Conservation (phyloP, 2,329 filamentous ascomycete genomes). For the Stemphylium beticola region DNA sequence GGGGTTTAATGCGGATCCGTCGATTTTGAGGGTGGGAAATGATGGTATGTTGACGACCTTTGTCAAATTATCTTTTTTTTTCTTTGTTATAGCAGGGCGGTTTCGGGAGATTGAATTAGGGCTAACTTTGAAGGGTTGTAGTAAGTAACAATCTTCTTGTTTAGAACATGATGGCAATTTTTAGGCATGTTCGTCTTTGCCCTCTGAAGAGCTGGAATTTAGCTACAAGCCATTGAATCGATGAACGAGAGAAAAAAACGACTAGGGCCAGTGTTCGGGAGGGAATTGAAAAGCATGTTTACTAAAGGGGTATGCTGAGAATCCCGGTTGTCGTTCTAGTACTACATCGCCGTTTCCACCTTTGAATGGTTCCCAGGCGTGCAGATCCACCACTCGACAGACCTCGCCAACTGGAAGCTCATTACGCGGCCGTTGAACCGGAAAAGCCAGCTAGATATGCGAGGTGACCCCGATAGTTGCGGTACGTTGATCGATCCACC, state of each 20-base stretch:
- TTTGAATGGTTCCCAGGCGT: constrained; percentile 68
- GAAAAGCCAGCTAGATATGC: constrained; percentile 59
- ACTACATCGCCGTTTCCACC: constrained; percentile 66
- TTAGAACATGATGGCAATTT: too few relatives aligned
- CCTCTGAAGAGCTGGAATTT: too few relatives aligned
- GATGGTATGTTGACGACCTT: constrained; percentile 38
- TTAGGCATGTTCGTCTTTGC: too few relatives aligned
- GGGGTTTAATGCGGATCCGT: constrained; percentile 69
- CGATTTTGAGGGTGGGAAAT: constrained; percentile 56
- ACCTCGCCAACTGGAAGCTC: constrained; percentile 61
- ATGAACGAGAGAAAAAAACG: not conserved
- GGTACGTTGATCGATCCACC: constrained; percentile 36
- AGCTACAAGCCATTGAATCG: not conserved
- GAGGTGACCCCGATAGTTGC: constrained; percentile 59
- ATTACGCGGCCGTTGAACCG: constrained; percentile 60
- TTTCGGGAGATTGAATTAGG: not conserved
- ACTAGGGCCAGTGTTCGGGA: not conserved
- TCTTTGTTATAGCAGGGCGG: too few relatives aligned
- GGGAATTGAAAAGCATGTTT: not conserved
- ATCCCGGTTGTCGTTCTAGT: constrained; percentile 33
- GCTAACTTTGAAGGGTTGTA: constrained; percentile 3
- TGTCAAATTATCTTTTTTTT: not conserved
- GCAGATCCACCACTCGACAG: constrained; percentile 60
- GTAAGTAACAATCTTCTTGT: not conserved
- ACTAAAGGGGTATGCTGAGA: not conserved